Percentiles rank a stretch among this genome's conserved stretches.
Evolutionary conservation across 148 eudicot genomes (phyloP).

Genomic region (Pharnaceum exiguum): DNA sequence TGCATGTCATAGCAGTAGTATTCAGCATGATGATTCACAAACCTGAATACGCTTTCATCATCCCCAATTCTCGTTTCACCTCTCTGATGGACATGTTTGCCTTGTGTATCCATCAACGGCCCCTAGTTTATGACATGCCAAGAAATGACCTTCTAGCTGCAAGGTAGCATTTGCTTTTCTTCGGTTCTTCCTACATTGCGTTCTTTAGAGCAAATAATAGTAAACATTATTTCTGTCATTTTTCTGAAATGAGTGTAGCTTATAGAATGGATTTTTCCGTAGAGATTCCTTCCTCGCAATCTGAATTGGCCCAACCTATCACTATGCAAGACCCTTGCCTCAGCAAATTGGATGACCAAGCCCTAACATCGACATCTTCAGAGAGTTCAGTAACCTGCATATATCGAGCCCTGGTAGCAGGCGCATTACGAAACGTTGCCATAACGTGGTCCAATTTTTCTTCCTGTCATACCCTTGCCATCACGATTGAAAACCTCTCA

Average conservation of each 20-base stretch:
- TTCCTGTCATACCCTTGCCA: slow-evolving; percentile 12
- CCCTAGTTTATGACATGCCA: background rate
- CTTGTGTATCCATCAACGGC: background rate
- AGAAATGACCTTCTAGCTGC: background rate
- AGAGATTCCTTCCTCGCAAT: slow-evolving; percentile 4
- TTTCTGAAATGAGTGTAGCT: background rate
- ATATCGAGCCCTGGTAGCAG: slow-evolving; percentile 14
- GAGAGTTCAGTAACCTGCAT: slow-evolving; percentile 28
- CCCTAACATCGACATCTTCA: background rate
- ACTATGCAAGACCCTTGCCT: background rate
- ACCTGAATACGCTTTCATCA: background rate
- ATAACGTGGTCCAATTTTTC: slow-evolving; percentile 22
- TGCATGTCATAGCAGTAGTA: background rate
- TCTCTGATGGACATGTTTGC: background rate
- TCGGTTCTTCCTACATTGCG: background rate
- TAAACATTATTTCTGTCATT: background rate
- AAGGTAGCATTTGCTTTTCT: background rate
- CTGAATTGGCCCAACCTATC: background rate
- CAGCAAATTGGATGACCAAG: slow-evolving; percentile 3
- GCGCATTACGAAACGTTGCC: slow-evolving; percentile 9
- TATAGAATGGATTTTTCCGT: slow-evolving; percentile 1
- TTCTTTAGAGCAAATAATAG: background rate
- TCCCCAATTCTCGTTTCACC: background rate
- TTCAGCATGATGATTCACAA: slow-evolving; percentile 9
- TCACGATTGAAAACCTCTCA: slow-evolving; percentile 14